Evolutionary conservation across 495 filamentous ascomycete species (phyloP).

Genomic region (Acidomyces sp.): DNA sequence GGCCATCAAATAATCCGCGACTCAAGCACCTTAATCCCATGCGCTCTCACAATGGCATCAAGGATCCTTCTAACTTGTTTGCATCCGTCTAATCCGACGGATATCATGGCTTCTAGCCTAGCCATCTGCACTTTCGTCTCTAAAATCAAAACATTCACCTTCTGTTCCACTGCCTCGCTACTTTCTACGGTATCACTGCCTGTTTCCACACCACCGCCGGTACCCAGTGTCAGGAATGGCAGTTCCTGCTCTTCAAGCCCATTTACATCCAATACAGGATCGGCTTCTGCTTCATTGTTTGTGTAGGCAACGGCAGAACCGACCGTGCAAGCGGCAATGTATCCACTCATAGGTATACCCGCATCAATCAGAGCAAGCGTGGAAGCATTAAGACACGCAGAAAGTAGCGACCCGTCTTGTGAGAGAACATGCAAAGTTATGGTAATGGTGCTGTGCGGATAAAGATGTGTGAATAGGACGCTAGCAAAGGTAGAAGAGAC

Average conservation of each 20-base stretch:
- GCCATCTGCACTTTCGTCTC: slow-evolving; percentile 68
- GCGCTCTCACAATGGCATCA: slow-evolving; percentile 53
- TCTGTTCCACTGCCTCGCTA: too few species aligned
- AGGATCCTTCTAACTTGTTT: slow-evolving; percentile 67
- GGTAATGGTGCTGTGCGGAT: slow-evolving; percentile 73
- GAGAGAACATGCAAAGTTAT: slow-evolving; percentile 78
- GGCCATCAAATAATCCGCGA: slow-evolving; percentile 19
- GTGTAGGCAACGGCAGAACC: slow-evolving; percentile 58
- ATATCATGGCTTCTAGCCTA: slow-evolving; percentile 79
- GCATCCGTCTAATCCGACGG: slow-evolving; percentile 83
- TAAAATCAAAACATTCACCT: slow-evolving; percentile 65
- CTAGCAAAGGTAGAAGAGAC: slow-evolving; percentile 60
- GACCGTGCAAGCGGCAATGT: slow-evolving; percentile 75
- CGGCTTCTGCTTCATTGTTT: slow-evolving; percentile 50
- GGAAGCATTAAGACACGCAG: slow-evolving; percentile 78
- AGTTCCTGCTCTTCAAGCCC: slow-evolving; percentile 77
- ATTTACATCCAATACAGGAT: slow-evolving; percentile 83
- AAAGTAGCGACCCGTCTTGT: slow-evolving; percentile 80
- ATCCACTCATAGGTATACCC: slow-evolving; percentile 85
- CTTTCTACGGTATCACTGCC: too few species aligned
- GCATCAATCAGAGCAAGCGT: slow-evolving; percentile 90
- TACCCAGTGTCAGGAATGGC: slow-evolving; percentile 75
- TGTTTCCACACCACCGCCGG: slow-evolving; percentile 33
- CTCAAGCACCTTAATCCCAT: slow-evolving; percentile 51
- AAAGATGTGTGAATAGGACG: slow-evolving; percentile 70